Evolutionary conservation across 1,284 basidiomycete species (phyloP).

Genomic region (Fomes fomentarius): DNA sequence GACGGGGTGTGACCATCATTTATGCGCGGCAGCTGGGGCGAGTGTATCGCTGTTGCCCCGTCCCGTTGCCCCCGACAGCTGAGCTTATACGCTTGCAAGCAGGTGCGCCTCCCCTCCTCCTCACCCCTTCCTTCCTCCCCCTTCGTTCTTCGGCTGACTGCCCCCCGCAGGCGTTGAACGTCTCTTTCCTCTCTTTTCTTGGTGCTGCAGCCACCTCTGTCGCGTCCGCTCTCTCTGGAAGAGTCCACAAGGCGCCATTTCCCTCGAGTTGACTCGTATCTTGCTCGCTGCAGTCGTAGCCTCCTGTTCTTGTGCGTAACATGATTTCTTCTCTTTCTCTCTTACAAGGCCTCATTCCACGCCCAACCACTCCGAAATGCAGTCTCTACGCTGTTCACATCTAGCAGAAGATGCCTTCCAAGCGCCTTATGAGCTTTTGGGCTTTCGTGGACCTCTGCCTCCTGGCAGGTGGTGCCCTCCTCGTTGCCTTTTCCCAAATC

Average conservation of each 20-base stretch:
- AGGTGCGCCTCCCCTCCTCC: constrained; percentile 18
- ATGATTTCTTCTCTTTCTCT: not conserved
- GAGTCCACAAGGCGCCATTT: constrained; percentile 25
- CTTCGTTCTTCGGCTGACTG: constrained; percentile 39
- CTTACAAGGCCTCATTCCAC: no score
- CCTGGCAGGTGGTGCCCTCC: constrained; percentile 65
- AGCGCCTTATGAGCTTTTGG: constrained; percentile 70
- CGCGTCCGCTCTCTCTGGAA: constrained; percentile 39
- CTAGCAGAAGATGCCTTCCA: constrained; percentile 64
- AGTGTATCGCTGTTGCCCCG: not conserved
- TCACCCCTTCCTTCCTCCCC: constrained; percentile 23
- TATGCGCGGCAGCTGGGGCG: constrained; percentile 15
- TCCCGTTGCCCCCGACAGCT: constrained; percentile 16
- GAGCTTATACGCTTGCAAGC: constrained; percentile 22
- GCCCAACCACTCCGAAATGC: not conserved
- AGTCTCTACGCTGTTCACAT: constrained; percentile 26
- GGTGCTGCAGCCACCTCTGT: constrained; percentile 40
- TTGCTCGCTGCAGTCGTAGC: constrained; percentile 25
- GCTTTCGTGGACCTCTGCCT: constrained; percentile 69
- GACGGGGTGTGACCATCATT: constrained; percentile 22
- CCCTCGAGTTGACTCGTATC: constrained; percentile 28
- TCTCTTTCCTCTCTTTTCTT: constrained; percentile 37
- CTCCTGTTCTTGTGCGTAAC: constrained; percentile 18
- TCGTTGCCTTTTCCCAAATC: constrained; percentile 68
- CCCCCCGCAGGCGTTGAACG: constrained; percentile 61